Percentiles rank a stretch among this genome's conserved stretches.
Evolutionary conservation across 495 filamentous ascomycete species (phyloP).

Genomic region (Talaromyces ruber): DNA sequence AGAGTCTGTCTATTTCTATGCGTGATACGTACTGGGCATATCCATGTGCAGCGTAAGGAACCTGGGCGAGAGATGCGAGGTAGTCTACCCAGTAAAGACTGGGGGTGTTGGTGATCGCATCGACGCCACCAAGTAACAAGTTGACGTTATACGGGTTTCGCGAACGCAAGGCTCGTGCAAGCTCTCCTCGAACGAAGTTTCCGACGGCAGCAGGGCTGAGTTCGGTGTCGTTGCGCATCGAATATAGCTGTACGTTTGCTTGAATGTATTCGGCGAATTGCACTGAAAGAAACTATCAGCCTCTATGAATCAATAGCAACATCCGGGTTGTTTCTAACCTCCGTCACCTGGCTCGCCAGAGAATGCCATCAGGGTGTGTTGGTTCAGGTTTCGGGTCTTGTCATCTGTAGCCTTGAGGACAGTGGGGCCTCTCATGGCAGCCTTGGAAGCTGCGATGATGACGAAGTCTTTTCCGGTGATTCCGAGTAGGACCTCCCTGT

Average conservation of each 20-base stretch:
- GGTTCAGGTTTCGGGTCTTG: slow-evolving; percentile 86
- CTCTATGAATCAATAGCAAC: background rate
- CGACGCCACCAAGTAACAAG: slow-evolving; percentile 84
- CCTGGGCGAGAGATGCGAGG: slow-evolving; percentile 73
- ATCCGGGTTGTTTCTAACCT: slow-evolving; percentile 42
- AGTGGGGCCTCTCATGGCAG: slow-evolving; percentile 92
- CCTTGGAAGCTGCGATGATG: slow-evolving; percentile 94
- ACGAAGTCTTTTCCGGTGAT: slow-evolving; percentile 99
- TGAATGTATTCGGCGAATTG: slow-evolving; percentile 99
- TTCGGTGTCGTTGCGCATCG: slow-evolving; percentile 92
- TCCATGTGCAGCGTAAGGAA: slow-evolving; percentile 95
- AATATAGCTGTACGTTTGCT: slow-evolving; percentile 96
- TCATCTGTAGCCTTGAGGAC: slow-evolving; percentile 95
- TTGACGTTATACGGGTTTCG: slow-evolving; percentile 94
- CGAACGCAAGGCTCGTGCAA: slow-evolving; percentile 81
- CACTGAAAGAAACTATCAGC: slow-evolving; percentile 46
- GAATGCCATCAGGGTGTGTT: slow-evolving; percentile 93
- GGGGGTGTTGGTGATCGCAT: slow-evolving; percentile 78
- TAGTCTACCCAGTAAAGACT: slow-evolving; percentile 97
- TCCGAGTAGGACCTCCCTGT: slow-evolving; percentile 94
- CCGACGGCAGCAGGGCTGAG: slow-evolving; percentile 81
- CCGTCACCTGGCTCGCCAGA: slow-evolving; percentile 95
- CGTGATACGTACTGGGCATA: slow-evolving; percentile 77
- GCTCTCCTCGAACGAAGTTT: slow-evolving; percentile 85
- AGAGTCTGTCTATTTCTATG: background rate